Percentiles rank a stretch among this genome's conserved stretches.
phyloP scores from a whole-genome alignment of 2,329 filamentous ascomycete species.

The Fusarium haematococcum region DNA sequence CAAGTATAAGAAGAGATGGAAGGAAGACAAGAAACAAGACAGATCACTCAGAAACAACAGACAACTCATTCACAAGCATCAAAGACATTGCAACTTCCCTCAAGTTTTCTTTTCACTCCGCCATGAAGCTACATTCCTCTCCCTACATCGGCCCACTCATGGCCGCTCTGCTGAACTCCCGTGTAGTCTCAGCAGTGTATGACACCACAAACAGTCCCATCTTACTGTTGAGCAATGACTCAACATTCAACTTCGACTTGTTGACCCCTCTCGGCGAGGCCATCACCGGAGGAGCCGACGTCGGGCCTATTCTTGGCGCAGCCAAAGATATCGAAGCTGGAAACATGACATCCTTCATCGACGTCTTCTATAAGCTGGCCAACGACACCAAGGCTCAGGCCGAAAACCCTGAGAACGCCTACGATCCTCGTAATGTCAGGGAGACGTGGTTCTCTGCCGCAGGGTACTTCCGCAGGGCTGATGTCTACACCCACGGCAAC shows the following conservation, averaged over 20 bases:
- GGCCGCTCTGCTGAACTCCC: neutral
- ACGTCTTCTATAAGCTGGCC: neutral
- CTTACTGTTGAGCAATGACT: neutral
- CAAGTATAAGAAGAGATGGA: neutral
- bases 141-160: neutral
- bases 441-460: slow-evolving; percentile 52
- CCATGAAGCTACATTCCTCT: neutral
- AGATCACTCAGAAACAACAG: neutral
- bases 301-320: neutral
- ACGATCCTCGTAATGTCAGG: slow-evolving; percentile 41
- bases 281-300: neutral
- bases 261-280: neutral
- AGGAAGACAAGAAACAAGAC: neutral
- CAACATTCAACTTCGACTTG: neutral
- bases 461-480: slow-evolving; percentile 56
- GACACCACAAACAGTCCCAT: neutral
- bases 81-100: neutral
- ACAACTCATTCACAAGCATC: neutral
- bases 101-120: neutral
- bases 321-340: neutral
- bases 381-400: neutral
- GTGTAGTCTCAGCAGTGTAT: neutral
- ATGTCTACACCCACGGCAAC: slow-evolving; percentile 57
- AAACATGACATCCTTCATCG: neutral
- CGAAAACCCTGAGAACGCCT: slow-evolving; percentile 22